These are phyloP conservation scores for Coemansia sp. DNA, from an alignment of 192 early-diverging fungal genomes.

Conservation along the genomic window DNA sequence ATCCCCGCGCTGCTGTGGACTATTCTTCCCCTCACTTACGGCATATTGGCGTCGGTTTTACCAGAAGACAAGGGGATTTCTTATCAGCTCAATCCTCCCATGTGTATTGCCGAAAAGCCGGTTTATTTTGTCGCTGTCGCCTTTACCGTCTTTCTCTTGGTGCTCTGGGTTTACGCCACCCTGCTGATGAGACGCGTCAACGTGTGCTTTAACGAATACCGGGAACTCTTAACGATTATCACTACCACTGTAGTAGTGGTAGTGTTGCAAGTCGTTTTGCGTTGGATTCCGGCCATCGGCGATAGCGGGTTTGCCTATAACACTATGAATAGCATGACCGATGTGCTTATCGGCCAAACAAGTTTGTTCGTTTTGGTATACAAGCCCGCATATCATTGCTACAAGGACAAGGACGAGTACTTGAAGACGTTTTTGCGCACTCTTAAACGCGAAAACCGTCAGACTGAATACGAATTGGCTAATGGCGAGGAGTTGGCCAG, in stretches of 20 bases:
- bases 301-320: conserved; percentile 31
- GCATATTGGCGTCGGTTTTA: conserved; percentile 24
- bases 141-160: conserved; percentile 9
- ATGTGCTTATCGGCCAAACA: conserved; percentile 23
- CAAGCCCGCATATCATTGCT: conserved; percentile 22
- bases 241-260: conserved; percentile 9
- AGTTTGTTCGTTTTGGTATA: conserved; percentile 16
- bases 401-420: conserved; percentile 17
- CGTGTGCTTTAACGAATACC: conserved; percentile 37
- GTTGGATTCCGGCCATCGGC: conserved; percentile 30
- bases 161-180: conserved; percentile 19
- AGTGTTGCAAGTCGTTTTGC: conserved; percentile 27
- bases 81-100: conserved; percentile 7
- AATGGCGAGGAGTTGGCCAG: conserved; percentile 25
- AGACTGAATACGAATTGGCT: conserved; percentile 35
- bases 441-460: conserved; percentile 14
- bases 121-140: conserved; percentile 34
- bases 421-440: conserved; percentile 19
- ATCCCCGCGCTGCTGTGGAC: conserved; percentile 7
- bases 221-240: conserved; percentile 26
- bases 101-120: conserved; percentile 25
- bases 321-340: conserved; percentile 25
- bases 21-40: conserved; percentile 13
- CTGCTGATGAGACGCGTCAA: conserved; percentile 15
- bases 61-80: conserved; percentile 6